Evolutionary conservation across 331 rosid species (phyloP).

Genomic region (Malus hybrid): DNA sequence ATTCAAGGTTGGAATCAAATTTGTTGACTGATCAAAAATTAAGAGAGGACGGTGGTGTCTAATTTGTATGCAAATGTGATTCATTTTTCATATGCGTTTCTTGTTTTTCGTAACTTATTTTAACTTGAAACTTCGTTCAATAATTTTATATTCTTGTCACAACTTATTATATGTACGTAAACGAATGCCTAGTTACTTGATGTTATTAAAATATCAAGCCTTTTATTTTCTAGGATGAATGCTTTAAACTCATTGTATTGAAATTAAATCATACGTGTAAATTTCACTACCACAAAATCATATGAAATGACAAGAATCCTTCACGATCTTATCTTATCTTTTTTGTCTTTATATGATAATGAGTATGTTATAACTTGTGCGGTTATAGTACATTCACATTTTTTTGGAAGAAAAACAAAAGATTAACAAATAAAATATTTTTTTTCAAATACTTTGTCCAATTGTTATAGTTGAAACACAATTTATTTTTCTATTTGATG

Average conservation of each 20-base stretch:
- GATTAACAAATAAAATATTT: background rate
- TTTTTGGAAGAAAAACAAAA: background rate
- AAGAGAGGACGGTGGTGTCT: background rate
- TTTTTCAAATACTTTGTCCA: background rate
- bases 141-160: background rate
- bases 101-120: no score
- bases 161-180: no score
- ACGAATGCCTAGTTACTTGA: no score
- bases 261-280: background rate
- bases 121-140: background rate
- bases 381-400: background rate
- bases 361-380: background rate
- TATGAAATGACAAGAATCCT: background rate
- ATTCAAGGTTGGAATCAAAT: background rate
- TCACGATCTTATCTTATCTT: background rate
- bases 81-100: no score
- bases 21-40: background rate
- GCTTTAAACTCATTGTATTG: background rate
- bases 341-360: background rate
- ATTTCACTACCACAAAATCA: background rate
- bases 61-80: no score
- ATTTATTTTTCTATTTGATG: background rate
- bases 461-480: background rate
- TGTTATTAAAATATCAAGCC: background rate
- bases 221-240: background rate